Conservation (phyloP, 2,329 filamentous ascomycete species). For the Neoscytalidium dimidiatum region DNA sequence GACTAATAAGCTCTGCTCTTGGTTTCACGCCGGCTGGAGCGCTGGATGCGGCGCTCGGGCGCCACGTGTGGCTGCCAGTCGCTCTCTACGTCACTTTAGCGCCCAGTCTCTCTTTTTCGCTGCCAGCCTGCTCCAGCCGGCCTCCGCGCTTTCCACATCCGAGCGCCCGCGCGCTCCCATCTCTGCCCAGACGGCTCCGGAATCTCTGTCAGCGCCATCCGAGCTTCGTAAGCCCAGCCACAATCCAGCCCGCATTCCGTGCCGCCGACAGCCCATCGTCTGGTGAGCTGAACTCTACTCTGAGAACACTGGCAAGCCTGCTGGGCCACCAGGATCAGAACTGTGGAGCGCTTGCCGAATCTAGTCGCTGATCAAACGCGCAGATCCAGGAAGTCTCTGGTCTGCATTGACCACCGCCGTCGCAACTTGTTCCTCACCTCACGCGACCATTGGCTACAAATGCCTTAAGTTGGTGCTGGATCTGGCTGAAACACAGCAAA, state of each 20-base stretch:
- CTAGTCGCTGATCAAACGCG: slow-evolving; percentile 12
- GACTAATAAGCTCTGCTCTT: not conserved
- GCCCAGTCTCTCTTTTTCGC: not conserved
- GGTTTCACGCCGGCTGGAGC: not conserved
- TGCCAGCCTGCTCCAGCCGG: not conserved
- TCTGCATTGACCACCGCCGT: slow-evolving; percentile 8
- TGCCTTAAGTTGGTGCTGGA: no score
- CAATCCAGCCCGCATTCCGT: not conserved
- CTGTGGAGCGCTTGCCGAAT: slow-evolving; percentile 1
- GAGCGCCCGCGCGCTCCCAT: not conserved
- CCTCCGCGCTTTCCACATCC: not conserved
- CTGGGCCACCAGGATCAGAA: not conserved
- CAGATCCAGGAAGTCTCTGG: not conserved
- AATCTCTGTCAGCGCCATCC: not conserved
- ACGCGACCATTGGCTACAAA: not conserved
- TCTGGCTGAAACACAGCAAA: not conserved
- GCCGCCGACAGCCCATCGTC: not conserved
- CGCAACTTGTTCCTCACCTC: slow-evolving; percentile 8
- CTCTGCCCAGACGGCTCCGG: not conserved
- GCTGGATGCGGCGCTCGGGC: slow-evolving; percentile 10
- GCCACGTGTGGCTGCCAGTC: slow-evolving; percentile 8
- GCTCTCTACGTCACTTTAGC: slow-evolving; percentile 14
- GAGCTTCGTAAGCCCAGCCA: slow-evolving; percentile 1
- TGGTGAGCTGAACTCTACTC: not conserved
- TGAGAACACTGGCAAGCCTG: not conserved